Conservation (phyloP, 1,284 basidiomycete genomes). For the Boletus sp. region DNA sequence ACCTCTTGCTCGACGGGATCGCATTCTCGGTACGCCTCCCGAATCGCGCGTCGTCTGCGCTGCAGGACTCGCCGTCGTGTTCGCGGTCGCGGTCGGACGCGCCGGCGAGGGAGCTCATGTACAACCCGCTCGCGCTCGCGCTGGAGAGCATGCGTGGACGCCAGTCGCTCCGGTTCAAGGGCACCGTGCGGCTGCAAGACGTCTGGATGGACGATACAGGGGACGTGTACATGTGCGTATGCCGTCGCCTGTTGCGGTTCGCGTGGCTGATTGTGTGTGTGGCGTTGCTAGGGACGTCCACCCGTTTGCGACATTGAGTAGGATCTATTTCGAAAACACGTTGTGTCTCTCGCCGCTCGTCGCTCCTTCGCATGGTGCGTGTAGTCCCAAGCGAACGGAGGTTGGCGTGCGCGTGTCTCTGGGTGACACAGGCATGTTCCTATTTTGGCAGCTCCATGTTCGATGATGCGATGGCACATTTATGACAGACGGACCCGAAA, state of each 20-base stretch:
- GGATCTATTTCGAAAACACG: conserved; percentile 65
- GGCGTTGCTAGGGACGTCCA: conserved; percentile 57
- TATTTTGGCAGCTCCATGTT: too few relatives aligned
- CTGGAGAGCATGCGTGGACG: conserved; percentile 79
- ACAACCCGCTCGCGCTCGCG: conserved; percentile 66
- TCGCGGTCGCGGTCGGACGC: conserved; percentile 23
- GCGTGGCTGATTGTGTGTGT: neutral
- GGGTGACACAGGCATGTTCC: conserved; percentile 56
- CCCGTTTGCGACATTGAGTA: conserved; percentile 56
- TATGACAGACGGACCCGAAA: conserved; percentile 53
- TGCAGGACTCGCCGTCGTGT: conserved; percentile 38
- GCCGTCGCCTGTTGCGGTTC: neutral
- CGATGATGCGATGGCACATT: too few relatives aligned
- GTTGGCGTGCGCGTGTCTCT: conserved; percentile 63
- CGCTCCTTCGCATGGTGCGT: conserved; percentile 18
- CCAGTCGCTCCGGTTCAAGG: conserved; percentile 57
- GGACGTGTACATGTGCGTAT: conserved; percentile 58
- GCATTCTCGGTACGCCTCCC: conserved; percentile 51
- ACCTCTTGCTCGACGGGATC: conserved; percentile 66
- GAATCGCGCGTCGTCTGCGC: conserved; percentile 18
- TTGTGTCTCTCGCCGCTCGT: conserved; percentile 52
- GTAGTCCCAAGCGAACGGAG: conserved; percentile 30
- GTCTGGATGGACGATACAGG: conserved; percentile 58
- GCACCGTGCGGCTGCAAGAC: conserved; percentile 48
- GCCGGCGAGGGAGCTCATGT: conserved; percentile 42